Evolutionary conservation across 768 basidiomycete species (phyloP), one percentile per base, ranked within the genome.

Genomic region (Suillus discolor): DNA sequence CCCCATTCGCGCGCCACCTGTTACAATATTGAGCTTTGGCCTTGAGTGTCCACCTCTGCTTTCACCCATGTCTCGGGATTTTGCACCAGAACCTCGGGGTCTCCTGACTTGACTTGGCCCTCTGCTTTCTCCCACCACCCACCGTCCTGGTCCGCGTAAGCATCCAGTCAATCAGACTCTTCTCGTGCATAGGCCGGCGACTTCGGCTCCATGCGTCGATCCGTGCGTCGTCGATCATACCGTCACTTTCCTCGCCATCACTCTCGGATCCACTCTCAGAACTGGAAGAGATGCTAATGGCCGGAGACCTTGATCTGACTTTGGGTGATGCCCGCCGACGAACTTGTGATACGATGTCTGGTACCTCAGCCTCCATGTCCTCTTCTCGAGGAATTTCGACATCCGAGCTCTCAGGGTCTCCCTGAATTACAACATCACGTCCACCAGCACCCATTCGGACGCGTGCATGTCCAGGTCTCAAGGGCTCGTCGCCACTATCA

Each of bases 131-230:
- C 53, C 65, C 47, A 62, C 45, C 57, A 18, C 44, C 62, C 73
- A 68, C 38, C 42, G 63, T 63, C 68, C 73, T 67, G 2, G 83
- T 82, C 57, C 83, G 80, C 16, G 80, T 79, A 57, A 92, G 71
- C 90, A 92, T 92, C 72, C 86, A 87, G 68, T 92, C 88, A 57
- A 92, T 89, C 61, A 90, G 72, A 70, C 80, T 86, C 73, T 72
- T 82, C 73, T 78, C 80, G 63, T 70, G 75, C 31, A 71, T 73
- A 25, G 73, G 72, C 11, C 67, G 70, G 62, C 70, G 73, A 34
- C 44, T 25, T 2, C 66, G 70, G 51, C 62, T 76, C 72, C 36
- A 72, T 15, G 67, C 77, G 9, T 76, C 70, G 51, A 81, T 80
- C 20, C 74, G 70, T 51, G 70, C 67, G 38, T 74, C 73, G 57